Percentiles rank a stretch among this genome's conserved stretches.
These are phyloP conservation scores for Diaporthe batatas DNA, from an alignment of 2,329 filamentous ascomycete species.

Conservation along the genomic window DNA sequence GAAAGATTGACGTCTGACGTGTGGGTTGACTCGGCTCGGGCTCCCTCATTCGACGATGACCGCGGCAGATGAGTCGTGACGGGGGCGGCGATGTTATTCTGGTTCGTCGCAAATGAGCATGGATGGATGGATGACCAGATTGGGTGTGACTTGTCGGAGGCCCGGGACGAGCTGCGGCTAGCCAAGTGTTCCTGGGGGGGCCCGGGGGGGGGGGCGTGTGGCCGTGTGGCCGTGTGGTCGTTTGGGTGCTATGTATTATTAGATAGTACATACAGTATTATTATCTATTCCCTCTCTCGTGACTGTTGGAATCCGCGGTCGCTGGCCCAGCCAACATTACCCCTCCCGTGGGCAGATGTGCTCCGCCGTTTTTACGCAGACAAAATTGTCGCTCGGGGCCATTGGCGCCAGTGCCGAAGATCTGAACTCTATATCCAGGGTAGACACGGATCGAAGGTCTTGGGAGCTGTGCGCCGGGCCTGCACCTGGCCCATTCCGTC, in stretches of 20 bases:
- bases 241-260: too few relatives aligned
- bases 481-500: constrained; percentile 7
- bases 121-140: background rate
- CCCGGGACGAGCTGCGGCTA: constrained; percentile 15
- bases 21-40: constrained; percentile 12
- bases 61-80: constrained; percentile 31
- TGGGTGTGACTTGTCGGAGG: constrained; percentile 5
- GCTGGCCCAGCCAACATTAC: too few relatives aligned
- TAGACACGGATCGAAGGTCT: constrained; percentile 25
- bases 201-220: background rate
- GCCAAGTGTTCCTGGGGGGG: background rate
- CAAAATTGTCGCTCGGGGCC: background rate
- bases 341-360: too few relatives aligned
- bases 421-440: constrained; percentile 31
- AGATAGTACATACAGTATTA: too few relatives aligned
- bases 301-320: too few relatives aligned
- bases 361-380: background rate
- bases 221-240: background rate
- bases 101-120: constrained; percentile 27
- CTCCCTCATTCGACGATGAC: constrained; percentile 1
- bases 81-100: constrained; percentile 1
- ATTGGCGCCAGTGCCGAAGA: constrained; percentile 20
- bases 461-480: constrained; percentile 3
- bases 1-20: constrained; percentile 6
- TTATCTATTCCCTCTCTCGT: too few relatives aligned